phyloP scores from a whole-genome alignment of 1,139 yeast genomes.

The Sugiyamaella novakii region DNA sequence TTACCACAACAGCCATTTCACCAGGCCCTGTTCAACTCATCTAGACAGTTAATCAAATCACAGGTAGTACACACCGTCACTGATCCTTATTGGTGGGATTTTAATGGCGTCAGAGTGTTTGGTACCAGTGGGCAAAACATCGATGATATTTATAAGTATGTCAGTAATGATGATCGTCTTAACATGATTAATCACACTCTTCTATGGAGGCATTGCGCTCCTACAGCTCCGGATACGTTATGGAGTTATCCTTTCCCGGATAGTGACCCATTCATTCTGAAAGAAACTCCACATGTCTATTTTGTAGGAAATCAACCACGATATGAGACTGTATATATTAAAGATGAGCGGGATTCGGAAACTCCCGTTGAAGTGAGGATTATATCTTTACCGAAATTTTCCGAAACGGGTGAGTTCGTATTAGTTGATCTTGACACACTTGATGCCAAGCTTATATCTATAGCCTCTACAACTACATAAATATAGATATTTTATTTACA shows the following conservation, averaged over 20 bases:
- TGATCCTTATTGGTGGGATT: slow-evolving; percentile 73
- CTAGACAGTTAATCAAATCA: slow-evolving; percentile 47
- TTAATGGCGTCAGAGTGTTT: slow-evolving; percentile 58
- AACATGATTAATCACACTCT: slow-evolving; percentile 69
- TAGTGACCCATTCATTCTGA: slow-evolving; percentile 76
- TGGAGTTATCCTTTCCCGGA: slow-evolving; percentile 80
- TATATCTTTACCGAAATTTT: slow-evolving; percentile 72
- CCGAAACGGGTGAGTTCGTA: slow-evolving; percentile 66
- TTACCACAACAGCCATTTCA: slow-evolving; percentile 92
- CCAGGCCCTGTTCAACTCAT: slow-evolving; percentile 61
- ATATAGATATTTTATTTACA: not conserved
- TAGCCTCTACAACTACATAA: slow-evolving; percentile 6
- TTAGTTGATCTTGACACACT: slow-evolving; percentile 63
- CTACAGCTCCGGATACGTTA: slow-evolving; percentile 95
- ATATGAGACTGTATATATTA: slow-evolving; percentile 49
- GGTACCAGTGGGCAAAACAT: slow-evolving; percentile 87
- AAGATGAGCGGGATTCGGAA: slow-evolving; percentile 40
- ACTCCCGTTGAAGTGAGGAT: slow-evolving; percentile 48
- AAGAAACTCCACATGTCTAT: slow-evolving; percentile 81
- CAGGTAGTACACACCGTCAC: slow-evolving; percentile 48
- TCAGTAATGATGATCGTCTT: slow-evolving; percentile 43
- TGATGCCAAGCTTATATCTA: slow-evolving; percentile 50
- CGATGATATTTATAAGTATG: slow-evolving; percentile 70
- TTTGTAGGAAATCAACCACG: slow-evolving; percentile 80
- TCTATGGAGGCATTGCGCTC: slow-evolving; percentile 84